These are phyloP conservation scores for Xylaria scruposa DNA, from an alignment of 495 filamentous ascomycete species.

Conservation along the genomic window DNA sequence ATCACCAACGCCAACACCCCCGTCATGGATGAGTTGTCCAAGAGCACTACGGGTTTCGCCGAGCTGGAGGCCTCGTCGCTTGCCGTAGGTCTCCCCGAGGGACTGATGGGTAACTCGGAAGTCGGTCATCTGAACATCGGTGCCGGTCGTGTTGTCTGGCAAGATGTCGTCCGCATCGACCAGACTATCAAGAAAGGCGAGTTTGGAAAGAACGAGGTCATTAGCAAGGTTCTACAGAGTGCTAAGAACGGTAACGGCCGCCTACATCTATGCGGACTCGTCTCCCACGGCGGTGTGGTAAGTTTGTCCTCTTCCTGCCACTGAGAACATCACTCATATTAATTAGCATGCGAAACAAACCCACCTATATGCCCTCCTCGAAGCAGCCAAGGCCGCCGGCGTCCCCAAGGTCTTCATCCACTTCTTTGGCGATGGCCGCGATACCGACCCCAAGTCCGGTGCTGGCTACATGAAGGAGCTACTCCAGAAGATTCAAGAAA, in stretches of 20 bases:
- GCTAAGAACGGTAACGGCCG: constrained; percentile 90
- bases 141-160: constrained; percentile 97
- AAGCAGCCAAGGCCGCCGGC: constrained; percentile 84
- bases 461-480: constrained; percentile 86
- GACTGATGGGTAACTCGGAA: constrained; percentile 98
- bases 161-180: constrained; percentile 98
- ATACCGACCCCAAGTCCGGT: constrained; percentile 94
- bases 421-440: constrained; percentile 98
- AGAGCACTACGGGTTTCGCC: constrained; percentile 77
- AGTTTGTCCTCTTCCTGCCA: constrained; percentile 33
- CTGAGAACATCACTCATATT: constrained; percentile 25
- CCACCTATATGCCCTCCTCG: constrained; percentile 84
- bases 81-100: constrained; percentile 93
- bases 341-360: constrained; percentile 85
- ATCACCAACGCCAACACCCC: constrained; percentile 92
- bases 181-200: constrained; percentile 90
- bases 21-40: constrained; percentile 83
- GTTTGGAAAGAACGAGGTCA: constrained; percentile 76
- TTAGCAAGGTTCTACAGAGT: constrained; percentile 76
- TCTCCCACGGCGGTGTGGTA: constrained; percentile 93
- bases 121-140: constrained; percentile 99
- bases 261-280: constrained; percentile 86
- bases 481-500: constrained; percentile 76
- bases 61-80: constrained; percentile 94
- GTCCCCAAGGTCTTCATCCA: constrained; percentile 95